These are phyloP conservation scores for Arachis stenosperma DNA, from an alignment of 306 rosid genomes.

Conservation along the genomic window DNA sequence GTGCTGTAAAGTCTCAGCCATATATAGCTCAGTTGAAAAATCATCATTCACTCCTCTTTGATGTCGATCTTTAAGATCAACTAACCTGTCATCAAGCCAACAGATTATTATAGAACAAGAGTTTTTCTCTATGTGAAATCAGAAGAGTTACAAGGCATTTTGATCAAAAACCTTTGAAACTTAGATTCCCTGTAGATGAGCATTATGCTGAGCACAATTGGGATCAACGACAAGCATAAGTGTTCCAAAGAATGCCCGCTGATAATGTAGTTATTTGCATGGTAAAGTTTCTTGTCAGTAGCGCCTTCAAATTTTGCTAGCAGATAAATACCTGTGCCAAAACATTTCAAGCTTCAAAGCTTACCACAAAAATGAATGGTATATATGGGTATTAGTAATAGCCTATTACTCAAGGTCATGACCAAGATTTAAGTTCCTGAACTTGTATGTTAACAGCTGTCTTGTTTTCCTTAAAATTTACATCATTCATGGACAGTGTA, in stretches of 20 bases:
- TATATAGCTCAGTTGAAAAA: neutral
- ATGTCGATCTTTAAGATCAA: slow-evolving; percentile 47
- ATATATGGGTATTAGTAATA: neutral
- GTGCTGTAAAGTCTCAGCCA: slow-evolving; percentile 27
- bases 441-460: neutral
- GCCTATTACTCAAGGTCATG: neutral
- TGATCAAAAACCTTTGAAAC: slow-evolving; percentile 51
- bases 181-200: slow-evolving; percentile 53
- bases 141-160: slow-evolving; percentile 12
- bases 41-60: slow-evolving; percentile 37
- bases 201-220: slow-evolving; percentile 61
- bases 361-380: slow-evolving; percentile 8
- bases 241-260: slow-evolving; percentile 72
- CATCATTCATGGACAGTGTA: slow-evolving; percentile 3
- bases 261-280: slow-evolving; percentile 49
- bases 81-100: slow-evolving; percentile 51
- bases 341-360: slow-evolving; percentile 16
- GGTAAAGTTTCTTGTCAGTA: slow-evolving; percentile 63
- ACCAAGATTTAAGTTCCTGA: neutral
- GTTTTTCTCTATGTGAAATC: neutral
- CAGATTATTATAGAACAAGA: slow-evolving; percentile 27
- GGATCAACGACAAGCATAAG: slow-evolving; percentile 56
- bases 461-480: slow-evolving; percentile 1
- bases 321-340: slow-evolving; percentile 58
- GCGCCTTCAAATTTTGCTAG: slow-evolving; percentile 66